Conservation (phyloP, 306 rosid species). For the Prunus padus region DNA sequence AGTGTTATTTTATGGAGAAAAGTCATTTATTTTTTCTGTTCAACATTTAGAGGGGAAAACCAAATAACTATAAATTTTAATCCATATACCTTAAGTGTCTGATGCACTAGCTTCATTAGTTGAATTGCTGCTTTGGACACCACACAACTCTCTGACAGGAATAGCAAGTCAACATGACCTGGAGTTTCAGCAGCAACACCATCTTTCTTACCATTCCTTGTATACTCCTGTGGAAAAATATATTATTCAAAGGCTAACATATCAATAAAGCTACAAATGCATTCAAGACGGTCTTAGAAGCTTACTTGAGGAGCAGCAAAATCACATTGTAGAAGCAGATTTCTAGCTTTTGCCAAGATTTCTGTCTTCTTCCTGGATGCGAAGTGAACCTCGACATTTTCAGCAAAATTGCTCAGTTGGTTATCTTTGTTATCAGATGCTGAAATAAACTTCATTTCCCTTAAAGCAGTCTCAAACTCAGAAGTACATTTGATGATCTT, state of each 20-base stretch:
- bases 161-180: slow-evolving; percentile 66
- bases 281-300: slow-evolving; percentile 17
- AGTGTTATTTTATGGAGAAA: neutral
- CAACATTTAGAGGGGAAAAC: neutral
- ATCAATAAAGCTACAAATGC: slow-evolving; percentile 23
- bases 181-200: slow-evolving; percentile 41
- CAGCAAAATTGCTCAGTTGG: slow-evolving; percentile 71
- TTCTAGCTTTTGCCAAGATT: slow-evolving; percentile 83
- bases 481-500: slow-evolving; percentile 63
- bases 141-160: slow-evolving; percentile 75
- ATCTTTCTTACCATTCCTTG: slow-evolving; percentile 50
- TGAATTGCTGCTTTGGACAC: slow-evolving; percentile 83
- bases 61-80: slow-evolving; percentile 9
- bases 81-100: slow-evolving; percentile 65
- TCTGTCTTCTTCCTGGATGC: slow-evolving; percentile 84
- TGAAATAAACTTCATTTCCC: slow-evolving; percentile 73
- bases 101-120: slow-evolving; percentile 81
- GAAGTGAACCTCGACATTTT: slow-evolving; percentile 97
- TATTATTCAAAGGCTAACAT: slow-evolving; percentile 22
- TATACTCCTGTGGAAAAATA: slow-evolving; percentile 49
- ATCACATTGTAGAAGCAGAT: slow-evolving; percentile 73
- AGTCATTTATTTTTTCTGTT: neutral
- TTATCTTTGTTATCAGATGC: slow-evolving; percentile 60
- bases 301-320: slow-evolving; percentile 76
- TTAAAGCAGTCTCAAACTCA: slow-evolving; percentile 66